A percentile compares a stretch with the other conserved stretches of the same genome.
phyloP scores from a whole-genome alignment of 1,284 basidiomycete species.

The Puccinia brachypodii region DNA sequence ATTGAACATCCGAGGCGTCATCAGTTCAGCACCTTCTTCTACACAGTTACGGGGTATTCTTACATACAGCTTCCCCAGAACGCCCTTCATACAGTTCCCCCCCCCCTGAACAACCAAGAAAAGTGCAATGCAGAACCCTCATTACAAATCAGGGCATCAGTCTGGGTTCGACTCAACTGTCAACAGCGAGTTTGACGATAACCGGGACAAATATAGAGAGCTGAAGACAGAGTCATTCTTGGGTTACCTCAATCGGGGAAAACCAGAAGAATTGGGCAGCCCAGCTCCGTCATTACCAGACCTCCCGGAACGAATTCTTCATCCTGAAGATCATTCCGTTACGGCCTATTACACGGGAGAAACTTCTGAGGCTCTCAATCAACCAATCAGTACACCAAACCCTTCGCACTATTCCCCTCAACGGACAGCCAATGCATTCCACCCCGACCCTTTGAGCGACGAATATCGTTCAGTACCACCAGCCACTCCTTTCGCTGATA shows the following conservation, averaged over 20 bases:
- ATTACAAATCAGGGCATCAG: slow-evolving; percentile 7
- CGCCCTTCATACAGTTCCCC: not conserved
- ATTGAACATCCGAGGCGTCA: not conserved
- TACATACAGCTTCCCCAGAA: not conserved
- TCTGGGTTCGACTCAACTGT: slow-evolving; percentile 23
- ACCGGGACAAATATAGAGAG: not conserved
- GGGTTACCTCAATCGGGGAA: slow-evolving; percentile 7
- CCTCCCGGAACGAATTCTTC: not conserved
- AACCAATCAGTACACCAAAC: not conserved
- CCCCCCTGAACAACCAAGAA: not conserved
- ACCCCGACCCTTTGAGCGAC: not conserved
- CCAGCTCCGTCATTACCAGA: not conserved
- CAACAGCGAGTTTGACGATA: slow-evolving; percentile 23
- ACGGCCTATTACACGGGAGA: not conserved
- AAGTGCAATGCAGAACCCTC: slow-evolving; percentile 8
- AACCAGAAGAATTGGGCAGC: not conserved
- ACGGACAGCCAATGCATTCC: not conserved
- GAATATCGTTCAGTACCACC: not conserved
- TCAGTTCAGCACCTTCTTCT: not conserved
- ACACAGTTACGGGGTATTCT: not conserved
- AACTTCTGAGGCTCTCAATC: slow-evolving; percentile 15
- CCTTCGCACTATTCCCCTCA: not conserved
- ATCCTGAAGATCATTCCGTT: not conserved
- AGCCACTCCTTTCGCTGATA: not conserved
- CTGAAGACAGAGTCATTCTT: slow-evolving; percentile 17